Evolutionary conservation across 208 protist species (phyloP).

Genomic region (Wallacemonas sp.): DNA sequence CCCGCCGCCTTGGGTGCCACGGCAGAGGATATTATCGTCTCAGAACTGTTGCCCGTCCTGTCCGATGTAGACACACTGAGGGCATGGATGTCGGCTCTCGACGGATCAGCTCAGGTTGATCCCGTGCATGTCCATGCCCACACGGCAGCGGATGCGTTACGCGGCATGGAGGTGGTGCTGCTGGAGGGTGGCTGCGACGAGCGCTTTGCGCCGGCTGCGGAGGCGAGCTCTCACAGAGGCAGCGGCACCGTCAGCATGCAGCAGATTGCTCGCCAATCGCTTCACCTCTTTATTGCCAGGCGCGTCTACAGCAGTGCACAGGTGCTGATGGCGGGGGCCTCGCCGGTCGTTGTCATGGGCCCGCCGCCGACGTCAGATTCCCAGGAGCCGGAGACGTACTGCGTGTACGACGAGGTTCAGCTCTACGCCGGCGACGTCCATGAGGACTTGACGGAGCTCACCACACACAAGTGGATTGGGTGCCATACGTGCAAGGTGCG

Average conservation of each 20-base stretch:
- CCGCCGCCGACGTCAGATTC: conserved; percentile 52
- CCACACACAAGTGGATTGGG: conserved; percentile 44
- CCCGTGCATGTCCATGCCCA: neutral
- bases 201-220: neutral
- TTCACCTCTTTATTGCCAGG: conserved; percentile 73
- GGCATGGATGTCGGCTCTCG: conserved; percentile 15
- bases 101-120: neutral
- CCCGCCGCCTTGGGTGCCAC: neutral
- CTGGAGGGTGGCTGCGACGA: conserved; percentile 27
- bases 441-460: conserved; percentile 39
- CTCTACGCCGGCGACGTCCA: conserved; percentile 56
- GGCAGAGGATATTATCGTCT: neutral
- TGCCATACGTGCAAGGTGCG: conserved; percentile 90
- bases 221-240: neutral
- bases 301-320: conserved; percentile 49
- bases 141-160: conserved; percentile 33
- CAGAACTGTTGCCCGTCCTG: conserved; percentile 7
- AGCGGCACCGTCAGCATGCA: neutral
- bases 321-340: conserved; percentile 39
- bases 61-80: conserved; percentile 4
- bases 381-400: conserved; percentile 73
- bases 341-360: conserved; percentile 48
- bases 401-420: conserved; percentile 74
- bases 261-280: conserved; percentile 43
- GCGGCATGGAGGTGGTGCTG: conserved; percentile 43